Conservation (phyloP, 352 stramenopile genomes). For the Phytopythium mirpurense region DNA sequence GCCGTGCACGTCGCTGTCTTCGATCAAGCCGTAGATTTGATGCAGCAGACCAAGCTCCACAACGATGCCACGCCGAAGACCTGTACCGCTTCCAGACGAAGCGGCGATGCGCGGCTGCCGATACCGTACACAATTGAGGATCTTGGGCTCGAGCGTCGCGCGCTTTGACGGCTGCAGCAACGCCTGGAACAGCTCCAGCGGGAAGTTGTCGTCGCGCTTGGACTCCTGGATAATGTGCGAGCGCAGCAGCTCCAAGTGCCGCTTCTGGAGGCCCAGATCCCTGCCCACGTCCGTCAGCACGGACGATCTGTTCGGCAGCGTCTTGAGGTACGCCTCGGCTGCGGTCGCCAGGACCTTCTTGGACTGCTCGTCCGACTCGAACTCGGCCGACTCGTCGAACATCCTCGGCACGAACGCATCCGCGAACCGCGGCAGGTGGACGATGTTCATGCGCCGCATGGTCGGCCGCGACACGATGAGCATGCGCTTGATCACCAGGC, state of each 20-base stretch:
- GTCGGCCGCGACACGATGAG: constrained; percentile 59
- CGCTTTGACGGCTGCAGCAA: constrained; percentile 56
- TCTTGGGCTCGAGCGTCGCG: constrained; percentile 54
- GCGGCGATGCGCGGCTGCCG: constrained; percentile 17
- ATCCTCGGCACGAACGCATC: constrained; percentile 51
- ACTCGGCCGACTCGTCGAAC: constrained; percentile 65
- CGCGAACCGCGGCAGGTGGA: constrained; percentile 73
- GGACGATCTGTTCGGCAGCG: constrained; percentile 48
- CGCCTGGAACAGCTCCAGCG: constrained; percentile 70
- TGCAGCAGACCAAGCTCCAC: constrained; percentile 59
- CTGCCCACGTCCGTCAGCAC: constrained; percentile 68
- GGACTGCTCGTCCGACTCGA: constrained; percentile 78
- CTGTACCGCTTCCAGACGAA: constrained; percentile 3
- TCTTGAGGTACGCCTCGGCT: constrained; percentile 55
- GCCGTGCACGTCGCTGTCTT: constrained; percentile 53
- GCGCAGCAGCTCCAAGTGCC: constrained; percentile 58
- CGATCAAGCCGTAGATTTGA: constrained; percentile 72
- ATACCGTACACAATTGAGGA: constrained; percentile 79
- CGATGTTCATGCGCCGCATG: constrained; percentile 73
- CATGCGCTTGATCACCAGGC: constrained; percentile 76
- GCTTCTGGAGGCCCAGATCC: constrained; percentile 62
- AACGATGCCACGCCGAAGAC: constrained; percentile 33
- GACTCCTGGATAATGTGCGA: constrained; percentile 64
- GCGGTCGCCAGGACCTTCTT: constrained; percentile 57
- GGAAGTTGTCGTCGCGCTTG: constrained; percentile 53